phyloP scores from a whole-genome alignment of 2,329 filamentous ascomycete genomes.

The Cercospora sojina region DNA sequence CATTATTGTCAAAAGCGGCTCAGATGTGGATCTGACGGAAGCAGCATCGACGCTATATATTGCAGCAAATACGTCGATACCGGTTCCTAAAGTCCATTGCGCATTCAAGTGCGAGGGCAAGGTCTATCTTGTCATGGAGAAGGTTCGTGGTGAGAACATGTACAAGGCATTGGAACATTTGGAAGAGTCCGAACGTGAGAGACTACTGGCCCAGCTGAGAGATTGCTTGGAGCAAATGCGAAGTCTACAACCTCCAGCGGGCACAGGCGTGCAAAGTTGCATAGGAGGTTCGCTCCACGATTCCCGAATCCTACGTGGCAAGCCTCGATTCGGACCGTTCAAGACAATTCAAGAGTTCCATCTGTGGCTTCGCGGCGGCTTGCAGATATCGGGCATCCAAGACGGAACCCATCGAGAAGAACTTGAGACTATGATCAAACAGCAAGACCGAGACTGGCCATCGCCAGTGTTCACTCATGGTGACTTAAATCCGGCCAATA shows the following conservation, averaged over 20 bases:
- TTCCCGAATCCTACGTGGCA: not conserved
- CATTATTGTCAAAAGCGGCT: not conserved
- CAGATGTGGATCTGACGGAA: not conserved
- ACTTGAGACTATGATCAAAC: not conserved
- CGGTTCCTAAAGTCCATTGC: not conserved
- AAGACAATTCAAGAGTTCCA: not conserved
- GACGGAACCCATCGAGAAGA: not conserved
- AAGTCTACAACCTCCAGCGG: not conserved
- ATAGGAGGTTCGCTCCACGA: not conserved
- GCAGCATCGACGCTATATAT: not conserved
- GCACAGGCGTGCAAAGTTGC: not conserved
- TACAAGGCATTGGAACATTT: not conserved
- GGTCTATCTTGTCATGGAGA: slow-evolving; percentile 6
- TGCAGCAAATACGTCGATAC: not conserved
- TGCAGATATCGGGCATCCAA: not conserved
- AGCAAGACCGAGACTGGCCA: not conserved
- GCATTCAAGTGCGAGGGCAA: not conserved
- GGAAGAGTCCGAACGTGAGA: not conserved
- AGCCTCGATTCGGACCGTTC: not conserved
- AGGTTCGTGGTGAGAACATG: not conserved
- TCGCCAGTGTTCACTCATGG: not conserved
- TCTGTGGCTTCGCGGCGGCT: not conserved
- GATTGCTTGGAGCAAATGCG: not conserved
- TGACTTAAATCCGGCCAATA: not conserved
- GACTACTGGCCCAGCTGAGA: not conserved